A percentile compares a stretch with the other conserved stretches of the same genome.
phyloP scores from a whole-genome alignment of 1,284 basidiomycete species.

The Ceratobasidium sp. region DNA sequence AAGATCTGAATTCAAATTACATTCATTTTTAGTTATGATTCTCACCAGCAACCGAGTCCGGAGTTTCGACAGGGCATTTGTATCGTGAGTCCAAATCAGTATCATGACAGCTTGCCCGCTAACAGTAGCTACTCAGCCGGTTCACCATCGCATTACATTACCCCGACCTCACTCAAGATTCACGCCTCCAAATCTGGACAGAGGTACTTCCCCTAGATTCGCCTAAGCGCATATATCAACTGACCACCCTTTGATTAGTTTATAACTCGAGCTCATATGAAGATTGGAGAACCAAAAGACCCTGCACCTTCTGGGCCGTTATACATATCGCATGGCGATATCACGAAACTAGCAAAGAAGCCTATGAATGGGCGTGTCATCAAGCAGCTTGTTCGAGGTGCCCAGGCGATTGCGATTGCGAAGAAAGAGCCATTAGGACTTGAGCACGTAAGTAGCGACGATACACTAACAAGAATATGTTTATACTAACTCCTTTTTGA shows the following conservation, averaged over 20 bases:
- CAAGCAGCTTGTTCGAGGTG: slow-evolving; percentile 18
- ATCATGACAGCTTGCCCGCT: background rate
- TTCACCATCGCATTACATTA: slow-evolving; percentile 22
- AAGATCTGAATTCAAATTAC: background rate
- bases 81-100: background rate
- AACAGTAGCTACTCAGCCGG: background rate
- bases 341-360: background rate
- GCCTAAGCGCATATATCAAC: too few species aligned
- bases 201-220: too few species aligned
- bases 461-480: too few species aligned
- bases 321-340: slow-evolving; percentile 21
- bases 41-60: slow-evolving; percentile 17
- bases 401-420: slow-evolving; percentile 27
- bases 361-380: slow-evolving; percentile 25
- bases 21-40: slow-evolving; percentile 6
- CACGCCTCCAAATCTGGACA: background rate
- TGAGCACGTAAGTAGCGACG: background rate
- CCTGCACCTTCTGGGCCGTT: slow-evolving; percentile 6
- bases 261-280: background rate
- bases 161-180: slow-evolving; percentile 22
- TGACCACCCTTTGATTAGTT: background rate
- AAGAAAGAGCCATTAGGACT: slow-evolving; percentile 27
- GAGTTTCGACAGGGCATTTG: slow-evolving; percentile 20
- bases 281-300: slow-evolving; percentile 9
- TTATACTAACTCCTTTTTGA: too few species aligned